Evolutionary conservation across 805 yeast genomes (phyloP).

Genomic region (Lipomyces oligophaga): DNA sequence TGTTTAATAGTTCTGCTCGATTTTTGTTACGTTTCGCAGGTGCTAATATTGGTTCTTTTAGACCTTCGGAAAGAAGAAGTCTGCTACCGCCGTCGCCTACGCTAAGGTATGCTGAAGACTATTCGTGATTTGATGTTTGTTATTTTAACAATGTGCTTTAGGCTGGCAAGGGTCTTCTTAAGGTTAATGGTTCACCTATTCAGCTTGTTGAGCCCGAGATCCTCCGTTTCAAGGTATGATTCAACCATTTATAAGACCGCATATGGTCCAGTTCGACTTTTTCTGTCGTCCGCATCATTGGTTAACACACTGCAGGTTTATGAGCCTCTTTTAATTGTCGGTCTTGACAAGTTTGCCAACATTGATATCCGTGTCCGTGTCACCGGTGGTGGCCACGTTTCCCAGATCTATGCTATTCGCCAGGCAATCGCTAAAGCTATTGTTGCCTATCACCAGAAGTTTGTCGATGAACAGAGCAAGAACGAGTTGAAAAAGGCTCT

Average conservation of each 20-base stretch:
- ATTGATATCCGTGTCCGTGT: constrained; percentile 98
- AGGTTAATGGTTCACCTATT: constrained; percentile 99
- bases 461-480: constrained; percentile 98
- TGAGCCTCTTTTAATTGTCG: constrained; percentile 98
- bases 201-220: constrained; percentile 98
- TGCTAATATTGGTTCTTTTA: constrained; percentile 38
- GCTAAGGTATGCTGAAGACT: constrained; percentile 26
- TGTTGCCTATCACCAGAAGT: constrained; percentile 99
- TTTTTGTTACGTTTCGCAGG: neutral
- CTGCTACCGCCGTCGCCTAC: constrained; percentile 99
- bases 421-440: constrained; percentile 99
- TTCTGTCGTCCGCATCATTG: too few species aligned
- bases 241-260: too few species aligned
- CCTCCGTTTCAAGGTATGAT: constrained; percentile 78
- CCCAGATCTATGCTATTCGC: constrained; percentile 99
- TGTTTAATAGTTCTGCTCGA: neutral
- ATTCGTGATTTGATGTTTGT: neutral
- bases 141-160: constrained; percentile 39
- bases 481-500: constrained; percentile 98
- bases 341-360: constrained; percentile 97
- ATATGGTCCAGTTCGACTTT: too few species aligned
- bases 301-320: too few species aligned
- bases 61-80: constrained; percentile 99
- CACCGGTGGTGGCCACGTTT: constrained; percentile 99
- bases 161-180: constrained; percentile 99